A percentile compares a stretch with the other conserved stretches of the same genome.
Evolutionary conservation across 129 eudicot species (phyloP).

Genomic region (Flaveria ramosissima): DNA sequence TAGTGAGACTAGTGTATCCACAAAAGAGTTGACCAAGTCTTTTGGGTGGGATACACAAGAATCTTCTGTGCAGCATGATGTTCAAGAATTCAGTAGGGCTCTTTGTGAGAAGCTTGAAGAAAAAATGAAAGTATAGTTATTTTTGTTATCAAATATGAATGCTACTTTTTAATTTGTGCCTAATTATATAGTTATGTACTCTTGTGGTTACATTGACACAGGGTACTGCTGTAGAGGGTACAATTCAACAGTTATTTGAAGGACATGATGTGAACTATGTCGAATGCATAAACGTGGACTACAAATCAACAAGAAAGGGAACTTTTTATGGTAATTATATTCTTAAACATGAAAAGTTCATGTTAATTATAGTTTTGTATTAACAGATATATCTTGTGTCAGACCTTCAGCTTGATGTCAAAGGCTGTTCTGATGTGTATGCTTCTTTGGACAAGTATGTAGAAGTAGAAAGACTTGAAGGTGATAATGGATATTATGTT

Average conservation of each 20-base stretch:
- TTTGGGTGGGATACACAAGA: conserved; percentile 93
- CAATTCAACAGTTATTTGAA: conserved; percentile 85
- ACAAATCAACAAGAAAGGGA: conserved; percentile 78
- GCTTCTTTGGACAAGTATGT: conserved; percentile 97
- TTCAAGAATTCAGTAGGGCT: conserved; percentile 86
- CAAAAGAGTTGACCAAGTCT: conserved; percentile 86
- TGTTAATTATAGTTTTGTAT: neutral
- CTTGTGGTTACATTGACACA: conserved; percentile 26
- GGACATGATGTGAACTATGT: conserved; percentile 89
- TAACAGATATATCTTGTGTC: conserved; percentile 29
- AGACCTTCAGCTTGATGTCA: conserved; percentile 98
- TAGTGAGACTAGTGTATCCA: conserved; percentile 78
- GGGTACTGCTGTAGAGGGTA: conserved; percentile 97
- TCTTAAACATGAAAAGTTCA: neutral
- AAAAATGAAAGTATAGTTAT: conserved; percentile 75
- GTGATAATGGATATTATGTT: conserved; percentile 87
- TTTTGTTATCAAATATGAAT: conserved; percentile 11
- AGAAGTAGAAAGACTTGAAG: conserved; percentile 83
- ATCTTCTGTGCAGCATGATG: conserved; percentile 92
- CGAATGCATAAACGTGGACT: conserved; percentile 81
- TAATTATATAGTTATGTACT: conserved; percentile 12
- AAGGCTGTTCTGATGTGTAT: conserved; percentile 88
- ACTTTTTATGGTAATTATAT: conserved; percentile 66
- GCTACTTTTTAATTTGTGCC: neutral
- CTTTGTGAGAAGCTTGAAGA: conserved; percentile 95